These are phyloP conservation scores for Glebionis coronaria DNA, from an alignment of 129 eudicot species.

Conservation along the genomic window DNA sequence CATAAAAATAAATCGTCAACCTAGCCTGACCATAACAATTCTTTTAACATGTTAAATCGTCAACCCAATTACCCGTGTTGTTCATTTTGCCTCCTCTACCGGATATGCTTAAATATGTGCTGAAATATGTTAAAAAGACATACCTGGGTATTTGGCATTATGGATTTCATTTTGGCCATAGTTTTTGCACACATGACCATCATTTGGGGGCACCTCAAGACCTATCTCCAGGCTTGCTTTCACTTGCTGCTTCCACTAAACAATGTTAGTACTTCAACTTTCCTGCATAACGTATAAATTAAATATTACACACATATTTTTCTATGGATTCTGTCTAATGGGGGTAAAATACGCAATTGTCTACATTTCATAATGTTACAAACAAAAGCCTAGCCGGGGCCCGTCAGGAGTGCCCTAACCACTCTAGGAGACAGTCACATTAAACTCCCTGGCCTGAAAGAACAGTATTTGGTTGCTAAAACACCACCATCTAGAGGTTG, in stretches of 20 bases:
- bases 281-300: slow-evolving; percentile 24
- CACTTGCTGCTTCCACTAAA: slow-evolving; percentile 31
- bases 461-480: slow-evolving; percentile 48
- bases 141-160: slow-evolving; percentile 66
- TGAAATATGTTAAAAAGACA: slow-evolving; percentile 3
- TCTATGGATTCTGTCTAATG: neutral
- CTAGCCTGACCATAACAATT: no score
- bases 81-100: no score
- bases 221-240: slow-evolving; percentile 34
- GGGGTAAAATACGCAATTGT: no score
- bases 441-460: slow-evolving; percentile 53
- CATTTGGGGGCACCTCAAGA: slow-evolving; percentile 44
- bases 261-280: slow-evolving; percentile 12
- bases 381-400: no score
- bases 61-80: no score
- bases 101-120: neutral
- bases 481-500: slow-evolving; percentile 64
- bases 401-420: neutral
- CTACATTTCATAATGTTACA: no score
- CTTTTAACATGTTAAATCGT: no score
- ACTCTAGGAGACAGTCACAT: slow-evolving; percentile 68
- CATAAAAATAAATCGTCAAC: neutral
- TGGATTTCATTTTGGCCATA: slow-evolving; percentile 66
- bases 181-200: slow-evolving; percentile 67
- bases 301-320: neutral